phyloP scores from a whole-genome alignment of 345 rosid genomes.

The Corchorus capsularis region DNA sequence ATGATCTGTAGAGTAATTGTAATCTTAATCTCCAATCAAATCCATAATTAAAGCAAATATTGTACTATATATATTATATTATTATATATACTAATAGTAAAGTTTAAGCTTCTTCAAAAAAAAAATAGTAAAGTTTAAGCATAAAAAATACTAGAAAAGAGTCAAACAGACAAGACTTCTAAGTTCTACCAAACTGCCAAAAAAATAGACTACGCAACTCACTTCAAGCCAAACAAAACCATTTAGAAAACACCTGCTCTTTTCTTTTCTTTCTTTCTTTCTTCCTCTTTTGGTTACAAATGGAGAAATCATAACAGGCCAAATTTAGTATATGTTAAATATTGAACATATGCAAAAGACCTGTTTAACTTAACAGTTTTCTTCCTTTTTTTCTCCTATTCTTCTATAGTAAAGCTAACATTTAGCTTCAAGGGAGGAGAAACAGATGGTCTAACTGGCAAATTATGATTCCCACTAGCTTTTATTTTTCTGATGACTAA shows the following conservation, averaged over 20 bases:
- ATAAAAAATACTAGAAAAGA: too few relatives aligned
- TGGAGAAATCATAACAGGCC: conserved; percentile 3
- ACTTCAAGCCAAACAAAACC: conserved; percentile 23
- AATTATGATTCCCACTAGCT: background rate
- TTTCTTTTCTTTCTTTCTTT: background rate
- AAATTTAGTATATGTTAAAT: background rate
- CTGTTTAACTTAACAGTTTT: background rate
- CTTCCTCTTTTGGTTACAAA: background rate
- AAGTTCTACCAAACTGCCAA: conserved; percentile 29
- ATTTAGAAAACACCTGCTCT: background rate
- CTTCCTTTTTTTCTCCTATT: background rate
- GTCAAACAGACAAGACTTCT: too few relatives aligned
- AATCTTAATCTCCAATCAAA: background rate
- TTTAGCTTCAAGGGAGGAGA: background rate
- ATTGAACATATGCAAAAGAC: background rate
- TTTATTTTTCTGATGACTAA: background rate
- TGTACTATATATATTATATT: too few relatives aligned
- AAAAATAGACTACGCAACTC: conserved; percentile 41
- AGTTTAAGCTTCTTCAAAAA: too few relatives aligned
- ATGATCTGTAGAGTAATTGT: too few relatives aligned
- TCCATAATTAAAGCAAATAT: too few relatives aligned
- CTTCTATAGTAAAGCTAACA: background rate
- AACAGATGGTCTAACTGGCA: background rate
- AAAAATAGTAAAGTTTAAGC: too few relatives aligned
- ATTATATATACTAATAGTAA: too few relatives aligned